These are phyloP conservation scores for Coprinopsis strossmayeri DNA, from an alignment of 768 basidiomycete species.

Conservation along the genomic window DNA sequence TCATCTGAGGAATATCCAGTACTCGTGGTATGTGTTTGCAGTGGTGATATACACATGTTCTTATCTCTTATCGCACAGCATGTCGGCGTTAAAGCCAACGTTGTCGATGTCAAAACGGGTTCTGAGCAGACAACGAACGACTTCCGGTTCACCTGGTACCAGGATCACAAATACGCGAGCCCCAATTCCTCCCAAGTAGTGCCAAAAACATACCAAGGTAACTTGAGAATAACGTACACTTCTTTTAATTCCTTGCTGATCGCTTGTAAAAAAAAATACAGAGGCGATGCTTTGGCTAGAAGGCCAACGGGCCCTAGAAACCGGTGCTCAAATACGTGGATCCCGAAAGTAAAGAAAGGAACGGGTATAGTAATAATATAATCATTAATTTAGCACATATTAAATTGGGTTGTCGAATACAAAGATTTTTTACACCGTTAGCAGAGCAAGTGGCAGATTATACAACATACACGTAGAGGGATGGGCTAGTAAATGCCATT, in stretches of 20 bases:
- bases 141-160: constrained; percentile 70
- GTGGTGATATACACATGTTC: neutral
- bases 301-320: constrained; percentile 62
- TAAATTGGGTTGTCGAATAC: neutral
- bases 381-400: neutral
- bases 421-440: neutral
- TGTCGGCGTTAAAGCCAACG: constrained; percentile 64
- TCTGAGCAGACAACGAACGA: constrained; percentile 64
- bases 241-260: too few species aligned
- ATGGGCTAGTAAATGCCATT: neutral
- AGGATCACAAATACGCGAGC: constrained; percentile 28
- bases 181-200: constrained; percentile 42
- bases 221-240: too few species aligned
- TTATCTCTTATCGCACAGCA: constrained; percentile 38
- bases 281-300: constrained; percentile 87
- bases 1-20: constrained; percentile 43
- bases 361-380: neutral
- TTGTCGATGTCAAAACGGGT: constrained; percentile 63
- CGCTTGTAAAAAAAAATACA: too few species aligned
- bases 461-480: neutral
- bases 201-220: constrained; percentile 67
- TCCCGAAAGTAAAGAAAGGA: constrained; percentile 6
- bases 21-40: constrained; percentile 52
- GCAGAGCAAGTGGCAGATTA: neutral
- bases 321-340: constrained; percentile 57